These are phyloP conservation scores for Picea abies DNA, from an alignment of 83 land plant genomes.

Conservation along the genomic window DNA sequence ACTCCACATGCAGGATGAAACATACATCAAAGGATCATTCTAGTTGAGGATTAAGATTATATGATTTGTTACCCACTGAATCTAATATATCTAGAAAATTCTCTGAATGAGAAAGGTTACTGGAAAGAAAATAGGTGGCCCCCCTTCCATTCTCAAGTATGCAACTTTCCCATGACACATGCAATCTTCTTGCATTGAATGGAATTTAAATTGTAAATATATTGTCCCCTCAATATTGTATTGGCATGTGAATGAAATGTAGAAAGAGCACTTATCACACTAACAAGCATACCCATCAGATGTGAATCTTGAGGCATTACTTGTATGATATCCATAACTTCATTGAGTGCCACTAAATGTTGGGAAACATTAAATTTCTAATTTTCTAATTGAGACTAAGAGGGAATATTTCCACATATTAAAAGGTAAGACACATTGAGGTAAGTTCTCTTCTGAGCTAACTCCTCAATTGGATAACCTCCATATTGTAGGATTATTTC, in stretches of 20 bases:
- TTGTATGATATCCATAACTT: slow-evolving; percentile 83
- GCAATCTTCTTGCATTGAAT: slow-evolving; percentile 94
- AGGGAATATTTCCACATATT: slow-evolving; percentile 94
- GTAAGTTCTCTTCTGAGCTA: slow-evolving; percentile 89
- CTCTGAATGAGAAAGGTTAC: slow-evolving; percentile 87
- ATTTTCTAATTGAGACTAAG: slow-evolving; percentile 70
- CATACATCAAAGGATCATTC: too few relatives aligned
- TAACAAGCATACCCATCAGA: slow-evolving; percentile 95
- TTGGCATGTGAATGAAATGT: slow-evolving; percentile 98
- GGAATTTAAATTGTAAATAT: slow-evolving; percentile 82
- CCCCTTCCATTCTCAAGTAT: slow-evolving; percentile 85
- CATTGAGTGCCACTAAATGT: slow-evolving; percentile 96
- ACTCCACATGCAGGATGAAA: too few relatives aligned
- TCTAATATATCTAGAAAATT: slow-evolving; percentile 98
- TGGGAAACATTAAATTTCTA: slow-evolving; percentile 94
- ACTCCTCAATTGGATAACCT: slow-evolving; percentile 98
- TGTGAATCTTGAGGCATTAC: slow-evolving; percentile 98
- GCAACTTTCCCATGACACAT: slow-evolving; percentile 96
- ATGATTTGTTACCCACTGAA: slow-evolving; percentile 27
- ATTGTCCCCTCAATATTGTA: slow-evolving; percentile 97
- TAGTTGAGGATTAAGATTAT: too few relatives aligned
- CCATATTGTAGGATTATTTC: slow-evolving; percentile 92
- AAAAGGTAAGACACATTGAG: slow-evolving; percentile 91
- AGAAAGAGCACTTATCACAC: slow-evolving; percentile 90
- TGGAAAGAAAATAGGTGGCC: slow-evolving; percentile 91